Evolutionary conservation across 208 protist species (phyloP).

Genomic region (Trypanosoma platydactyli): DNA sequence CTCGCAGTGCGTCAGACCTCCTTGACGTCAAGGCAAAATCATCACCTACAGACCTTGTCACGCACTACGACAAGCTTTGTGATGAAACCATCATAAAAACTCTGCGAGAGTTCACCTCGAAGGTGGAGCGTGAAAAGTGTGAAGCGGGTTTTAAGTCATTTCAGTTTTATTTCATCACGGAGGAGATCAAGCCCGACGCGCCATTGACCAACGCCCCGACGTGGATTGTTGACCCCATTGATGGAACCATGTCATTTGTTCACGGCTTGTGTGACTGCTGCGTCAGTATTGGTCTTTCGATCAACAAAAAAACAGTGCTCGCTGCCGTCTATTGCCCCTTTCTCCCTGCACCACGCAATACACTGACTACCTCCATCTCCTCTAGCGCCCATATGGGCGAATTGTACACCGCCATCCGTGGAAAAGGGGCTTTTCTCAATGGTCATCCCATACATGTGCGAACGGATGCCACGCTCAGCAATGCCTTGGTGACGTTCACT

Average conservation of each 20-base stretch:
- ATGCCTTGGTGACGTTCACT: constrained; percentile 48
- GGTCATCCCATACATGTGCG: constrained; percentile 43
- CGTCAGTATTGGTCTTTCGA: constrained; percentile 68
- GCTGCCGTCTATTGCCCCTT: constrained; percentile 76
- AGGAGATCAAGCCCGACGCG: constrained; percentile 42
- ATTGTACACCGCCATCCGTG: constrained; percentile 72
- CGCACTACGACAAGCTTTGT: constrained; percentile 49
- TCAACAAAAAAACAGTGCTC: constrained; percentile 49
- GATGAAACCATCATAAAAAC: constrained; percentile 40
- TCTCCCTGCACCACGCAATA: constrained; percentile 18
- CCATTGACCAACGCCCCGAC: constrained; percentile 51
- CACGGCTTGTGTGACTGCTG: constrained; percentile 77
- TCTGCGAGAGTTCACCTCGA: constrained; percentile 32
- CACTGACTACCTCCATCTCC: constrained; percentile 18
- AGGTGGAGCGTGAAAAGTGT: constrained; percentile 36
- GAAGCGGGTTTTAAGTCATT: constrained; percentile 22
- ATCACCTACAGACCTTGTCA: constrained; percentile 47
- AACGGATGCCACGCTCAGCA: constrained; percentile 17
- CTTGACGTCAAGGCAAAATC: constrained; percentile 34
- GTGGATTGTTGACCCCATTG: constrained; percentile 83
- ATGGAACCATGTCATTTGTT: constrained; percentile 77
- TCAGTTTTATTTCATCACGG: constrained; percentile 43
- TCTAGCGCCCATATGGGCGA: constrained; percentile 47
- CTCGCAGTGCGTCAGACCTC: neutral
- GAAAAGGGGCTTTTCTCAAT: constrained; percentile 61